Base-by-base conservation (phyloP, 2,329 filamentous ascomycete species). In the Claviceps sp. region DNA sequence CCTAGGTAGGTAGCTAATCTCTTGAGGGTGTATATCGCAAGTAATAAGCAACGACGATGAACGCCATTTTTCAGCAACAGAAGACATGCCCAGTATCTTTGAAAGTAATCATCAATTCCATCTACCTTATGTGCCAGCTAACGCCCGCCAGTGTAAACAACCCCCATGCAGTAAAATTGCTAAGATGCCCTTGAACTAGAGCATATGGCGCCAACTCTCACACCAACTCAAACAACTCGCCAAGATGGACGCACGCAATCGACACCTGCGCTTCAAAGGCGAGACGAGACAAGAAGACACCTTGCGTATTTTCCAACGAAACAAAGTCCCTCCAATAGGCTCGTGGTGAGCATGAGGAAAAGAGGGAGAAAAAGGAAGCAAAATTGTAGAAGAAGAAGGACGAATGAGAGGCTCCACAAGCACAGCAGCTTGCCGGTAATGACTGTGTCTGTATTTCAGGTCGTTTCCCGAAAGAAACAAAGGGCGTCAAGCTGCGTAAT, bases 41-140 rank as follows among this genome's bases (percentile, higher is more conserved):
- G 13, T 4, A 26, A 45, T 4, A 26, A 45, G 43, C 20, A 13
- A 13, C 36, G 8, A 17, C 20, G 39, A 14, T n/a, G 23, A 23
- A 34, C 47, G n/a, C 40, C 16, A n/a, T 34, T 36, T 17, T 16
- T 17, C 43, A 29, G 43, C 43, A 45, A 45, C 23, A n/a, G n/a
- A 36, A 26, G 23, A 14, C 5, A 26, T 44, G 13, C 26, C 4
- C 39, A 16, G 20, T 6, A 29, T 51, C 22, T 29, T 44, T 53
- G 51, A 39, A 51, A 50, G 45, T 48, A 16, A 50, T 55, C 44
- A 52, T 57, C 53, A 53, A 57, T 56, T 55, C 49, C 50, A 40
- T 54, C 53, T 58, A 57, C 52, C 47, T 53, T 52, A 47, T 52
- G 47, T 55, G 51, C 54, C 55, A 54, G 54, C 55, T 51, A 57